phyloP scores from a whole-genome alignment of 2,329 filamentous ascomycete genomes.

The Ascochyta pisi region DNA sequence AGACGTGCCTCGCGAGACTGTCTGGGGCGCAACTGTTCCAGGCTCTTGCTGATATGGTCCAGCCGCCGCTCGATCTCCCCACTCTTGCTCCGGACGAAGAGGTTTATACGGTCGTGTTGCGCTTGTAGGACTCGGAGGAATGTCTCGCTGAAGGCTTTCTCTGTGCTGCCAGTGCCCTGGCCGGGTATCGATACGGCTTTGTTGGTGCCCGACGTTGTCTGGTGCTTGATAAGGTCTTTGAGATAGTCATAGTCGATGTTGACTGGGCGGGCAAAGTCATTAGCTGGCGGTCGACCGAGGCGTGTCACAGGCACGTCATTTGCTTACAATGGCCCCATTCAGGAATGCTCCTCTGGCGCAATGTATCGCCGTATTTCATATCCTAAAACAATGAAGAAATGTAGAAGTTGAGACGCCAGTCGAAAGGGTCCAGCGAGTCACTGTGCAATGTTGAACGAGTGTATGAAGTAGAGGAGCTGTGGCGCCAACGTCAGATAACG shows the following conservation, averaged over 20 bases:
- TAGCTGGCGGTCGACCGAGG: conserved; percentile 16
- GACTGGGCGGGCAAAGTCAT: conserved; percentile 58
- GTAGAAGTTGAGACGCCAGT: conserved; percentile 13
- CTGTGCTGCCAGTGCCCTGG: conserved; percentile 59
- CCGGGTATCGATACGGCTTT: conserved; percentile 77
- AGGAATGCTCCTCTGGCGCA: conserved; percentile 78
- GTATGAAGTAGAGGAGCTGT: conserved; percentile 3
- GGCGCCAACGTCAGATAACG: conserved; percentile 18
- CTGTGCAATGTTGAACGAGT: conserved; percentile 23
- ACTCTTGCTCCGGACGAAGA: conserved; percentile 81
- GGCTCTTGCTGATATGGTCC: conserved; percentile 50
- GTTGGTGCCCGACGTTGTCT: conserved; percentile 75
- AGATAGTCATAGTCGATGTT: conserved; percentile 91
- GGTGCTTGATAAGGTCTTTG: conserved; percentile 81
- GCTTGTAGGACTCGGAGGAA: conserved; percentile 74
- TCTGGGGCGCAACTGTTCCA: conserved; percentile 42
- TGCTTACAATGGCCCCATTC: conserved; percentile 77
- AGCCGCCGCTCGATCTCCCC: conserved; percentile 77
- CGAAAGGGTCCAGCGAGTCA: conserved; percentile 5
- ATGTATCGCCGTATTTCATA: conserved; percentile 80
- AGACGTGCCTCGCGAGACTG: conserved; percentile 37
- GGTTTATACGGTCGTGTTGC: conserved; percentile 77
- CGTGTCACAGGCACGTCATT: not conserved
- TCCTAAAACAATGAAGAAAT: conserved; percentile 21
- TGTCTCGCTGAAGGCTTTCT: conserved; percentile 72